These are phyloP conservation scores for Beauveria caledonica DNA, from an alignment of 2,329 filamentous ascomycete species.

Conservation along the genomic window DNA sequence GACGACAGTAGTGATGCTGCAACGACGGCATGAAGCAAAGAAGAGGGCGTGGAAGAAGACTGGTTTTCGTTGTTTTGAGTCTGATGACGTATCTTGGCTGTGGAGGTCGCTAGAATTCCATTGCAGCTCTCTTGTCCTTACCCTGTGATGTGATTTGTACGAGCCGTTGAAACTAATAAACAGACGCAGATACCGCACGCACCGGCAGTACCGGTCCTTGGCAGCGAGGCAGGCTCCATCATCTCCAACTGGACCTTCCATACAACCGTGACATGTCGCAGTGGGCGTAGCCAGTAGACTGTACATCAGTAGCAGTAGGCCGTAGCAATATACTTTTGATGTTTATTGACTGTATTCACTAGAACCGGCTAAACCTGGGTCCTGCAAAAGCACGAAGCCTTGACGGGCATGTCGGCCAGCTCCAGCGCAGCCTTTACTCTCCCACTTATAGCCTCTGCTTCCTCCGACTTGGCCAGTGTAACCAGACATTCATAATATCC, in stretches of 20 bases:
- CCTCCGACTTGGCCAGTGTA: slow-evolving; percentile 34
- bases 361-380: neutral
- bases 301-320: neutral
- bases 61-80: neutral
- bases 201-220: neutral
- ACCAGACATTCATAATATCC: slow-evolving; percentile 63
- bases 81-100: neutral
- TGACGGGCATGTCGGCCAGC: slow-evolving; percentile 52
- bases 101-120: neutral
- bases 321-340: neutral
- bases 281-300: neutral
- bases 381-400: slow-evolving; percentile 23
- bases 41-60: neutral
- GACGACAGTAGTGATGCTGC: neutral
- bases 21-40: slow-evolving; percentile 1
- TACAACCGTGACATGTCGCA: too few species aligned
- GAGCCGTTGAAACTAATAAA: neutral
- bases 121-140: neutral
- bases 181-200: neutral
- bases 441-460: slow-evolving; percentile 28
- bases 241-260: too few species aligned
- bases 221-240: too few species aligned
- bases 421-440: slow-evolving; percentile 44
- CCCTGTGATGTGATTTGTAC: neutral
- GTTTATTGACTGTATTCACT: neutral